Base-by-base conservation (phyloP, 306 rosid species). In the Medicago lupulina region DNA sequence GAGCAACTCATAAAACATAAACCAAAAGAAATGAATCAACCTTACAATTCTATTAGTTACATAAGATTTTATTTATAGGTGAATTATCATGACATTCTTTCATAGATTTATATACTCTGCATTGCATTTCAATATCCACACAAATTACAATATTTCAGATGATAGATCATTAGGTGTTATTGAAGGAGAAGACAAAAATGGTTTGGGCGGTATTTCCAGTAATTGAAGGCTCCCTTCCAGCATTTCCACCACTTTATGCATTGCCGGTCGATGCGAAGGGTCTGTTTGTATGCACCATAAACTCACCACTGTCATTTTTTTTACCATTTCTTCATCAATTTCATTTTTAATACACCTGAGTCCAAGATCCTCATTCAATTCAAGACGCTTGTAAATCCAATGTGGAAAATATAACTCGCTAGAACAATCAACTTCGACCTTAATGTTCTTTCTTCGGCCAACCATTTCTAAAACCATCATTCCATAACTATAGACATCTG, bases 191-290 rank as follows among this genome's bases (percentile, higher is more conserved):
- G 21, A 74, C 9, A 61, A 0, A 60, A 34, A 75, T 2, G 79
- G 79, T 63, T 75, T 77, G 39, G 84, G 84, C 17, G 80, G 84
- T 7, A 80, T 75, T 75, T 68, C 61, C 39, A 80, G n/a, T 17
- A 36, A n/a, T 16, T 80, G 71, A 14, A 67, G 4, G 10, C 54
- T 58, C 8, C 75, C 69, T 67, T 80, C 83, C 16, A 80, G 8
- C 87, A 78, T 86, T 21, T 81, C 83, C 12, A 81, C 84, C 12
- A 78, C 89, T 69, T 62, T 43, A 9, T 28, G 67, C 69, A 81
- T 83, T 0, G 80, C 4, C 21, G 86, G 87, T 1, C 84, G 55
- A n/a, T 73, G 57, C 12, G 77, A 70, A 5, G 87, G 86, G 2
- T 83, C 14, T 1, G 80, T 81, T n/a, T 65, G 83, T 12, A 79